A percentile compares a stretch with the other conserved stretches of the same genome.
Evolutionary conservation across 345 rosid genomes (phyloP).

Genomic region (Gossypium arboreum): DNA sequence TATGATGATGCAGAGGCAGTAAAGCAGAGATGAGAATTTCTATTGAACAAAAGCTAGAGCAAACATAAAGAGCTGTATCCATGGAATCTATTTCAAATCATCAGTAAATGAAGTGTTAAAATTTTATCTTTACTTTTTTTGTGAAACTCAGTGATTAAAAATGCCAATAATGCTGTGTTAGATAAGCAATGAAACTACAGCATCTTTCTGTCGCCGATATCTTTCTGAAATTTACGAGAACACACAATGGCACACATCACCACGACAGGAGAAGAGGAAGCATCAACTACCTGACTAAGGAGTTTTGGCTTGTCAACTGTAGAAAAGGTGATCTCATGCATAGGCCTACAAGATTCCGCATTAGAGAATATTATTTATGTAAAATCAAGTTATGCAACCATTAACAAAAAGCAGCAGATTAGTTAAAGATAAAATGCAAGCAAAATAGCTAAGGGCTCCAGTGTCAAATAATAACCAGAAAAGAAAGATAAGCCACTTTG

Average conservation of each 20-base stretch:
- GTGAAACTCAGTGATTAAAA: background rate
- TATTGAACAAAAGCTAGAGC: background rate
- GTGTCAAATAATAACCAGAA: background rate
- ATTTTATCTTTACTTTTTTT: background rate
- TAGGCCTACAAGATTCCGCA: constrained; percentile 61
- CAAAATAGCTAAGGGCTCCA: background rate
- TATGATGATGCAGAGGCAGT: background rate
- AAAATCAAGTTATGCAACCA: background rate
- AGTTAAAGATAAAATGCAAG: background rate
- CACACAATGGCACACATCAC: background rate
- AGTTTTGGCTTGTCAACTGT: constrained; percentile 95
- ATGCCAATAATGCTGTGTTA: background rate
- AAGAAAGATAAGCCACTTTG: background rate
- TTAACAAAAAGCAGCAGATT: background rate
- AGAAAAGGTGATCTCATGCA: constrained; percentile 95
- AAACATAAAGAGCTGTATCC: background rate
- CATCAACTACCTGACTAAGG: constrained; percentile 70
- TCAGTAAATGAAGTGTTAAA: background rate
- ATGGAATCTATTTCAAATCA: background rate
- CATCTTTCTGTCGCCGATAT: background rate
- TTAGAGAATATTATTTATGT: background rate
- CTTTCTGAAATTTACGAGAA: background rate
- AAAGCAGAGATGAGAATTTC: background rate
- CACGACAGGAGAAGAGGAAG: constrained; percentile 5
- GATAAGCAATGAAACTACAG: background rate